Conservation (phyloP, 805 yeast species). For the Ogataea ramenticola region DNA sequence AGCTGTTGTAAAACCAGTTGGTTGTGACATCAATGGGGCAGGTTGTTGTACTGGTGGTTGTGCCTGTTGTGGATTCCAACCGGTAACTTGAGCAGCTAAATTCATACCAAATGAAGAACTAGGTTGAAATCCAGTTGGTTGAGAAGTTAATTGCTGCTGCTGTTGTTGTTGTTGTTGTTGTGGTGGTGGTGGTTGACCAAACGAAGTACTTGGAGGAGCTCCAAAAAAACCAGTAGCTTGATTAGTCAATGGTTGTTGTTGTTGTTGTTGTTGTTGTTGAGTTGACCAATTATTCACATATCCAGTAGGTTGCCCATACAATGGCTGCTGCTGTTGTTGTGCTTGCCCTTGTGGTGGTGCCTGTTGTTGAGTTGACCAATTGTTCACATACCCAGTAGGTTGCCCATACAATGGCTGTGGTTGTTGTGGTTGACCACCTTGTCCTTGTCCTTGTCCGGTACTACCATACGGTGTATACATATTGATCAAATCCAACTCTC, state of each 20-base stretch:
- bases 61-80: constrained; percentile 24
- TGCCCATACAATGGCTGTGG: constrained; percentile 18
- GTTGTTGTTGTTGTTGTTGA: constrained; percentile 15
- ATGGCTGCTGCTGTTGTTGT: constrained; percentile 6
- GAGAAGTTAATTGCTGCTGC: constrained; percentile 26
- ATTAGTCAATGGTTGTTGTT: constrained; percentile 10
- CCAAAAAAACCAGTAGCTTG: constrained; percentile 22
- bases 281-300: constrained; percentile 10
- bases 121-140: constrained; percentile 37
- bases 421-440: too few relatives aligned
- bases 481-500: background rate
- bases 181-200: background rate
- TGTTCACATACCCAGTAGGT: constrained; percentile 22
- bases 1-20: constrained; percentile 38
- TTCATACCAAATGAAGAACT: constrained; percentile 29
- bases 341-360: constrained; percentile 16
- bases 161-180: constrained; percentile 12
- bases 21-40: constrained; percentile 30
- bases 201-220: background rate
- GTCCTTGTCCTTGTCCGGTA: constrained; percentile 16
- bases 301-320: constrained; percentile 27
- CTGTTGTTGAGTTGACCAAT: constrained; percentile 13
- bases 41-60: constrained; percentile 10
- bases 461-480: constrained; percentile 5
- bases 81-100: constrained; percentile 34